Percentiles rank a stretch among this genome's conserved stretches.
Conservation (phyloP, 768 basidiomycete species). For the Hypsizygus marmoreus region DNA sequence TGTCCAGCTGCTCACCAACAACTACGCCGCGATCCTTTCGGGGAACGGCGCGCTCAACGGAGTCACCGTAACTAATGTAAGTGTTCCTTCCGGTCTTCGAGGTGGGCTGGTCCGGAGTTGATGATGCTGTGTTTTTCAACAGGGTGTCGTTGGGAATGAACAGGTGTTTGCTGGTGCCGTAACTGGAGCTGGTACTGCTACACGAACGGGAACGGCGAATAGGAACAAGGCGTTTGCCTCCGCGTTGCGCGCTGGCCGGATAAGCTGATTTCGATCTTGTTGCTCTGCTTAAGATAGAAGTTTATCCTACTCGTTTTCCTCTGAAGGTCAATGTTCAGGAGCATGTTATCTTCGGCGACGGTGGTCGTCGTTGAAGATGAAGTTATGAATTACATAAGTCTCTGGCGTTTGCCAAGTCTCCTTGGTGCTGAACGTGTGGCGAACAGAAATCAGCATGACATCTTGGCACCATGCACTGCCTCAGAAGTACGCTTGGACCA, state of each 20-base stretch:
- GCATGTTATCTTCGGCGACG: too few species aligned
- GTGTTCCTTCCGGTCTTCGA: not conserved
- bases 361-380: too few species aligned
- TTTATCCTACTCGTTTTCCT: too few species aligned
- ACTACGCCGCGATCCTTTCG: conserved; percentile 19
- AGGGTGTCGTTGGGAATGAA: conserved; percentile 25
- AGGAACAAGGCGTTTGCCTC: not conserved
- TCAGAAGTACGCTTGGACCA: too few species aligned
- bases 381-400: too few species aligned
- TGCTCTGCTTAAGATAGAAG: too few species aligned
- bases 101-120: not conserved
- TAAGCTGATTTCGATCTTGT: too few species aligned
- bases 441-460: too few species aligned
- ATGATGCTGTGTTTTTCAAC: not conserved
- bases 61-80: conserved; percentile 22
- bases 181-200: not conserved
- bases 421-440: too few species aligned
- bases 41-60: conserved; percentile 18
- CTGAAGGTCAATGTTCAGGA: too few species aligned
- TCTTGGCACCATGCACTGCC: too few species aligned
- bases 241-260: not conserved
- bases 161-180: conserved; percentile 16
- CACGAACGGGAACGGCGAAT: not conserved
- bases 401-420: too few species aligned
- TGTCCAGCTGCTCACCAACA: conserved; percentile 27